These are phyloP conservation scores for Ceratobasidium papillatum DNA, from an alignment of 1,284 basidiomycete genomes.

Conservation along the genomic window DNA sequence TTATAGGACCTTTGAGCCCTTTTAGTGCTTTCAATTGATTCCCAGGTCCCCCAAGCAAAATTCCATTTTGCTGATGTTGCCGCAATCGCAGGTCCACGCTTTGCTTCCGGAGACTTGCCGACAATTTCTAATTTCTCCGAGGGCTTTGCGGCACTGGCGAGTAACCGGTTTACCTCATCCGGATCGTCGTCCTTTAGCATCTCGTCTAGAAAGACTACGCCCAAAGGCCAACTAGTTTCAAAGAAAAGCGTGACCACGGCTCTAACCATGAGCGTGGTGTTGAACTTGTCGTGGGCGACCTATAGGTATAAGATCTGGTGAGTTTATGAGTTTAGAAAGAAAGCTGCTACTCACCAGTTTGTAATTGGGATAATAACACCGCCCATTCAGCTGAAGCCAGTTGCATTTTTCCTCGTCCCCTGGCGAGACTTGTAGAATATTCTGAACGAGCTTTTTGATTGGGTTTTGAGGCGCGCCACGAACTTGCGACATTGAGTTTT, in stretches of 20 bases:
- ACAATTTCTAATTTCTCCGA: not conserved
- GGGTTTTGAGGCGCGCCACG: not conserved
- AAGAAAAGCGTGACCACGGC: not conserved
- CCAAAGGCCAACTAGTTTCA: not conserved
- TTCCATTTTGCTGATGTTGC: too few species aligned
- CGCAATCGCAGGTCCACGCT: not conserved
- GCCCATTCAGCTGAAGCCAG: not conserved
- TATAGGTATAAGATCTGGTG: not conserved
- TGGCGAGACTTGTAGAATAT: not conserved
- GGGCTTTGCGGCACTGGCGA: not conserved
- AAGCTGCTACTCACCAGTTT: not conserved
- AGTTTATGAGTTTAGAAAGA: not conserved
- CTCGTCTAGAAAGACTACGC: not conserved
- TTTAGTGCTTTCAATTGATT: too few species aligned
- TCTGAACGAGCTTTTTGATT: not conserved
- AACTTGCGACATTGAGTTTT: not conserved
- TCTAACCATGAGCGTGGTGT: not conserved
- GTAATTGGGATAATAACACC: not conserved
- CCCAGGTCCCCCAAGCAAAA: too few species aligned
- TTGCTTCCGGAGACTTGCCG: not conserved
- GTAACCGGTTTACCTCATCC: not conserved
- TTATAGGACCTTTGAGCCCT: too few species aligned
- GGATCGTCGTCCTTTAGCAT: conserved; percentile 1
- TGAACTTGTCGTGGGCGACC: not conserved
- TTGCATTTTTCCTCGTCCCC: not conserved